phyloP scores from a whole-genome alignment of 495 filamentous ascomycete species.

The Lophium mytilinum region DNA sequence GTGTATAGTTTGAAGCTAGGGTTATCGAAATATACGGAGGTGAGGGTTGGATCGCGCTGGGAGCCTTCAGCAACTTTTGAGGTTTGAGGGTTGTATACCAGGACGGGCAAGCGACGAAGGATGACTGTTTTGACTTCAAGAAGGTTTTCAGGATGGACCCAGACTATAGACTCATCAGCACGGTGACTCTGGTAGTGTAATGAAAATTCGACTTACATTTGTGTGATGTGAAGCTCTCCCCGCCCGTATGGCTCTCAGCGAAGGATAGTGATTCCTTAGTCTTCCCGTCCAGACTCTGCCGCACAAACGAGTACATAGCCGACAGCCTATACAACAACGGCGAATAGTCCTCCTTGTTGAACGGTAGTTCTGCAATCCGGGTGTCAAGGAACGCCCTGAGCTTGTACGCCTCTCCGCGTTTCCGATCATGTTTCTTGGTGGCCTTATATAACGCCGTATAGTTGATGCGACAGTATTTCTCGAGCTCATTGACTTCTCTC shows the following conservation, averaged over 20 bases:
- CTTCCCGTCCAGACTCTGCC: constrained; percentile 64
- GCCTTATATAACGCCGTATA: constrained; percentile 98
- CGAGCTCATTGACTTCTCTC: constrained; percentile 83
- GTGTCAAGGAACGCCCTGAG: constrained; percentile 87
- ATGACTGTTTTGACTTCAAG: constrained; percentile 95
- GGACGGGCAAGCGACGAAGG: constrained; percentile 75
- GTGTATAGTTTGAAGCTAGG: constrained; percentile 75
- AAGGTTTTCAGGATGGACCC: constrained; percentile 91
- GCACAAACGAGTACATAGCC: constrained; percentile 89
- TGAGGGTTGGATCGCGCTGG: constrained; percentile 80
- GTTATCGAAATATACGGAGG: constrained; percentile 92
- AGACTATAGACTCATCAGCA: constrained; percentile 46
- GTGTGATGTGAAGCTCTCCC: constrained; percentile 73
- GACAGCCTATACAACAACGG: constrained; percentile 84
- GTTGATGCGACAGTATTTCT: constrained; percentile 92
- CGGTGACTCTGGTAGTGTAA: not conserved
- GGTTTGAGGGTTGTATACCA: constrained; percentile 83
- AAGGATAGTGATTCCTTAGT: constrained; percentile 23
- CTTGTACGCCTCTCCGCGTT: constrained; percentile 67
- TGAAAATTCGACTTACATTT: constrained; percentile 56
- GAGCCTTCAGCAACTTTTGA: constrained; percentile 68
- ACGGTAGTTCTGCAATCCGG: constrained; percentile 73
- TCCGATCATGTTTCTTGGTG: constrained; percentile 95
- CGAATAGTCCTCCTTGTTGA: constrained; percentile 93
- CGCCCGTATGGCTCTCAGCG: constrained; percentile 37